These are phyloP conservation scores for Russula lepida DNA, from an alignment of 768 basidiomycete species.

Conservation along the genomic window DNA sequence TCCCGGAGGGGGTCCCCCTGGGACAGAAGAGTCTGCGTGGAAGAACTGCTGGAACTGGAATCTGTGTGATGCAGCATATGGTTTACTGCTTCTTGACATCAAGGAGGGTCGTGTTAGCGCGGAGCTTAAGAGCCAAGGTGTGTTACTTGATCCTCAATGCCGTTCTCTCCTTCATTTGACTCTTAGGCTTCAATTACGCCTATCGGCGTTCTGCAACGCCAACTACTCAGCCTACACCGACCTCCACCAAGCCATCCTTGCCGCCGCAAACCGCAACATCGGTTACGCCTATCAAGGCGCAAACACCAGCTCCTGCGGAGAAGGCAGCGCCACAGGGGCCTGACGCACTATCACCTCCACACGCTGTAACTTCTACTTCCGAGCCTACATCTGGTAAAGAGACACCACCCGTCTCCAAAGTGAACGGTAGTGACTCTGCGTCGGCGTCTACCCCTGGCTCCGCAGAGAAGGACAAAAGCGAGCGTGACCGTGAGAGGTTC, in stretches of 20 bases:
- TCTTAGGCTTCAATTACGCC: slow-evolving; percentile 87
- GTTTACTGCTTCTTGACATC: slow-evolving; percentile 79
- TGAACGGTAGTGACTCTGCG: slow-evolving; percentile 32
- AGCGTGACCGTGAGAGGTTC: slow-evolving; percentile 37
- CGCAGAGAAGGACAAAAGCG: slow-evolving; percentile 12
- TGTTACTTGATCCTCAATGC: slow-evolving; percentile 21
- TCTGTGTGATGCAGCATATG: slow-evolving; percentile 90
- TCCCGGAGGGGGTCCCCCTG: slow-evolving; percentile 35
- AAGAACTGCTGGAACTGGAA: slow-evolving; percentile 99
- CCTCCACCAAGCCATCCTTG: slow-evolving; percentile 45
- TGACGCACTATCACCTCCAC: background rate
- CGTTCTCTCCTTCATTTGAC: background rate
- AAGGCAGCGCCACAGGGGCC: slow-evolving; percentile 6
- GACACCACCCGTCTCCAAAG: slow-evolving; percentile 11
- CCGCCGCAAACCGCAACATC: slow-evolving; percentile 33
- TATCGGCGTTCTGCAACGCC: slow-evolving; percentile 69
- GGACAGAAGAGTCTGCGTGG: slow-evolving; percentile 87
- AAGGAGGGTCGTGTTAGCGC: slow-evolving; percentile 88
- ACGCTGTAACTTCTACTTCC: background rate
- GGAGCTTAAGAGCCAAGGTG: slow-evolving; percentile 89
- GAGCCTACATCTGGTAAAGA: slow-evolving; percentile 12
- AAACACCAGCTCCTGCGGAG: slow-evolving; percentile 24
- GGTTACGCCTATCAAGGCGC: slow-evolving; percentile 30
- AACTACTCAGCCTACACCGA: slow-evolving; percentile 49
- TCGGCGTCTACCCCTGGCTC: slow-evolving; percentile 22